Base-by-base conservation (phyloP, 2,329 filamentous ascomycete genomes). In the Sporothrix variecibatus region DNA sequence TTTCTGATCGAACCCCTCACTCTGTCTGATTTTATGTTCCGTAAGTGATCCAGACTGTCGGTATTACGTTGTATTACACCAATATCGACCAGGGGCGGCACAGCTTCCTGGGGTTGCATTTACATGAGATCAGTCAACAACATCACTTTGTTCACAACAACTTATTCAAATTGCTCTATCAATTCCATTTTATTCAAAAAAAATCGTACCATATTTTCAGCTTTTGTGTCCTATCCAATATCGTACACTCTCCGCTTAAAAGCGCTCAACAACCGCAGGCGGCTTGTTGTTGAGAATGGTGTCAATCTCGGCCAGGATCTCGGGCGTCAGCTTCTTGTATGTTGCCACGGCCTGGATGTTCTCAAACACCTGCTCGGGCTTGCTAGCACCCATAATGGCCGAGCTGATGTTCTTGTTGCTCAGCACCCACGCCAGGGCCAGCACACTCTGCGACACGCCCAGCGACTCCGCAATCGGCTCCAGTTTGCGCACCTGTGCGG, bases 381-480 rank as follows among this genome's bases (percentile, higher is more conserved):
- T 85, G 81, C 87, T 90, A 9, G 90, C 89, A 6, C 89, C 89
- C 0, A 87, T 90, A 77, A 91, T 91, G 62, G 88, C 89, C 20
- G 86, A 87, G 80, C 87, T 90, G 70, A 91, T 86, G 74, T 89
- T 87, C 76, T 86, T 85, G 79, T 91, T 91, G 79, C 85, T 87
- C 69, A 91, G 82, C 15, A 89, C 87, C 89, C 90, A 92, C 1
- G 88, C 89, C 69, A 91, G 83, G 0, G 89, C 89, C 56, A 91
- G 83, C 73, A 85, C 84, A 78, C 83, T 85, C 82, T 85, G 81
- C 80, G 87, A 89, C 75, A 91, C 84, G 17, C 87, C 90, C 58
- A 94, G 83, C 78, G 85, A 87, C 73, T 92, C 86, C 2, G 92
- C 92, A 76, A 94, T 86, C 69, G 88, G 85, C 84, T 88, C 83